Percentiles rank a stretch among this genome's conserved stretches.
Conservation (phyloP, 306 rosid genomes). For the Datisca glomerata region DNA sequence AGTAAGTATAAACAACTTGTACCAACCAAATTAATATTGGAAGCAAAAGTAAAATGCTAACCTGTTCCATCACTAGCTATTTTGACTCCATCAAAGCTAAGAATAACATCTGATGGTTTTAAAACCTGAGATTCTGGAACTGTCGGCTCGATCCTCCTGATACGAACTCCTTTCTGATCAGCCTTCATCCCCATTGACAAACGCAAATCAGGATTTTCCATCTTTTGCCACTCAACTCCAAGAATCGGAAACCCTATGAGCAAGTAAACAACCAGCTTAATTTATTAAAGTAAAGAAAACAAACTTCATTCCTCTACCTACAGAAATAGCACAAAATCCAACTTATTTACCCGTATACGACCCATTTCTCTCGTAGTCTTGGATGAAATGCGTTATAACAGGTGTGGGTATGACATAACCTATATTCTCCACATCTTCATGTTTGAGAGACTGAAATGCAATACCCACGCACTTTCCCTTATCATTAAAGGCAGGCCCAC, state of each 20-base stretch:
- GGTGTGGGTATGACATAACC: conserved; percentile 99
- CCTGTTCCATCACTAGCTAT: conserved; percentile 99
- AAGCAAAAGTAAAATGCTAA: conserved; percentile 1
- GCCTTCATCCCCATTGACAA: conserved; percentile 64
- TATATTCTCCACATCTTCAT: conserved; percentile 85
- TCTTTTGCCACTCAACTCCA: conserved; percentile 97
- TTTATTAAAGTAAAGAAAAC: background rate
- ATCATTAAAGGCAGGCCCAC: conserved; percentile 95
- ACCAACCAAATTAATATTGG: background rate
- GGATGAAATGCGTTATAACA: conserved; percentile 82
- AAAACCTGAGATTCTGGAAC: conserved; percentile 67
- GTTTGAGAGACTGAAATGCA: conserved; percentile 96
- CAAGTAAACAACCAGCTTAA: conserved; percentile 8
- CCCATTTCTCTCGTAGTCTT: conserved; percentile 78
- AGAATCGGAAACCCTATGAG: conserved; percentile 81
- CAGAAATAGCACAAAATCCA: background rate
- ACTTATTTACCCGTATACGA: conserved; percentile 67
- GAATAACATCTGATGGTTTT: conserved; percentile 89
- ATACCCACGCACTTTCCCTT: conserved; percentile 92
- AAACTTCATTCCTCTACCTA: background rate
- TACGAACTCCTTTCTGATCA: conserved; percentile 94
- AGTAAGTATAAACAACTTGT: too few species aligned
- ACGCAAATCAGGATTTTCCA: conserved; percentile 96
- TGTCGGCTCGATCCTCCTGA: conserved; percentile 89
- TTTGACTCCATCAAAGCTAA: conserved; percentile 80